Conservation (phyloP, 2,329 filamentous ascomycete species). For the Penicillium vulpinum region DNA sequence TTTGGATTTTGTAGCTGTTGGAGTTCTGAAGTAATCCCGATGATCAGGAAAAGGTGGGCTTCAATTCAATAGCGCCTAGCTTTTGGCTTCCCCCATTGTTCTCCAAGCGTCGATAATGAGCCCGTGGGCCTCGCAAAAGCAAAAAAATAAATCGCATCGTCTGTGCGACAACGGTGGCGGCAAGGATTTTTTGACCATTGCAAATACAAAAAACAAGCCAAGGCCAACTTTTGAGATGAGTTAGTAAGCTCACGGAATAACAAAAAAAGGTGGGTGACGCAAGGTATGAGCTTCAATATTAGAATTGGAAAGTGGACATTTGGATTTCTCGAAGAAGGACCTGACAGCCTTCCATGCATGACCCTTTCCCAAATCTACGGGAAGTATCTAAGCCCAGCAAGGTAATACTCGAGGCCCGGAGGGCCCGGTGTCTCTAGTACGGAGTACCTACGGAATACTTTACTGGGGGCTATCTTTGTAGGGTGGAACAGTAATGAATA, state of each 20-base stretch:
- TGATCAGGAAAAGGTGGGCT: neutral
- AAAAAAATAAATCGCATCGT: conserved; percentile 13
- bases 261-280: neutral
- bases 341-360: conserved; percentile 32
- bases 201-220: conserved; percentile 1
- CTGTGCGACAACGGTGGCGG: conserved; percentile 33
- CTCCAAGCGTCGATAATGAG: neutral
- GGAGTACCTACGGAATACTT: neutral
- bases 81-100: neutral
- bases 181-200: conserved; percentile 2
- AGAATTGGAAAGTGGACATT: conserved; percentile 6
- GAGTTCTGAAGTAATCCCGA: neutral
- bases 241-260: neutral
- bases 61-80: conserved; percentile 4
- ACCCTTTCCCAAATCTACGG: conserved; percentile 3
- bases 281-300: conserved; percentile 5
- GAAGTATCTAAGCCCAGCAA: conserved; percentile 8
- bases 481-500: conserved; percentile 6
- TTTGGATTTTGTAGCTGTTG: neutral
- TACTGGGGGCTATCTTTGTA: neutral
- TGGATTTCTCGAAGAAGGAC: conserved; percentile 19
- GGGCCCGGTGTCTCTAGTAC: neutral
- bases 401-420: conserved; percentile 9
- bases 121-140: conserved; percentile 11
- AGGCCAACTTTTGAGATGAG: neutral